Base-by-base conservation (phyloP, 2,329 filamentous ascomycete species). In the Alternaria alternata region DNA sequence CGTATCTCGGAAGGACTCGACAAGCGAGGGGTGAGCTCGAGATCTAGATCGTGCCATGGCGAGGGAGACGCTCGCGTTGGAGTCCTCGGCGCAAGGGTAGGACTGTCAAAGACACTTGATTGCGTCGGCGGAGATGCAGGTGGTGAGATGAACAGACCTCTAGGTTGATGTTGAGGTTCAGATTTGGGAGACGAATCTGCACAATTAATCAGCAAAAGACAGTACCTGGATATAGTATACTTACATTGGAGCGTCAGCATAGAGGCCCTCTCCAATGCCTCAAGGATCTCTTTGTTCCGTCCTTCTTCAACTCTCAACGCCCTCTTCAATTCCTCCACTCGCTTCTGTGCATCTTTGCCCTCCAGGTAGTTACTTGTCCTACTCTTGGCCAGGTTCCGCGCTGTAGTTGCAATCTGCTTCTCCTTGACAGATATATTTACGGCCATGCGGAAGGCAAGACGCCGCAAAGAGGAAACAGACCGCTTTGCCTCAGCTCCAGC, bases 401-500 rank as follows among this genome's bases (percentile, higher is more conserved):
- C 73, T 11, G 71, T 73, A 14, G 66, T 72, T 22, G 73, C 75
- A 54, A 78, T 77, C 49, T 77, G 73, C 53, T 74, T 74, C 57
- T 79, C 77, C 64, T 78, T 79, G 38, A 79, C 74, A 14, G 75
- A 77, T 30, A 78, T 79, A 42, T 76, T 78, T 34, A 78, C 73
- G 14, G 75, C 77, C 67, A 79, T 75, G 47, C 77, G 75, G 56
- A 79, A 72, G 11, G 77, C 76, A 38, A 79, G 67, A 34, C 75
- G 71, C 38, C 76, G 72, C 28, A 79, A 62, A 26, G 75, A 73
- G 46, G 75, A 61, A 16, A 79, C 72, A 0, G 75, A 77, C 14
- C 74, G 72, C 58, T 74, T 75, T 7, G 75, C 72, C 59, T 78
- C 74, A 3, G 69, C 67, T 36, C 73, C 70, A 7, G 76, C 76